Base-by-base conservation (phyloP, 1,139 yeast genomes). In the Diutina pseudorugosa region DNA sequence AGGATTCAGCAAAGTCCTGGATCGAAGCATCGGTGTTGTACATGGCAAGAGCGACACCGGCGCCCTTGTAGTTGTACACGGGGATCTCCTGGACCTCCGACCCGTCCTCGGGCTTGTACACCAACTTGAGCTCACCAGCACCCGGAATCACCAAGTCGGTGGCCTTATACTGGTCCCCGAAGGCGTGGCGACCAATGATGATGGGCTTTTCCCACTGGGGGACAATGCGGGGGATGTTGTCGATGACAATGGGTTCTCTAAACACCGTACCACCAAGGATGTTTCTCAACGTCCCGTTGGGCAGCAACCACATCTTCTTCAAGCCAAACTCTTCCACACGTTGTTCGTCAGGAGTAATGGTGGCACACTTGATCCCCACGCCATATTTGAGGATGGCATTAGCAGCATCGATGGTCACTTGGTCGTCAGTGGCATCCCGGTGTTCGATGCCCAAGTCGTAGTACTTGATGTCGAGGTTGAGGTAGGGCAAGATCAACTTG, bases 341-440 rank as follows among this genome's bases (percentile, higher is more conserved):
- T 47, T 86, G 91, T 73, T 91, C 98, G 67, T 91, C 98, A 8
- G 98, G 98, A n/a, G 98, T 91, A 68, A 91, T 91, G 54, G 98
- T 91, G 52, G 98, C 98, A 73, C 98, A 91, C 74, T 91, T 91
- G 63, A 91, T 85, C 56, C 95, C 98, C 51, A 91, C 98, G 54
- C 90, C 88, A 67, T 88, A 84, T 71, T 90, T 77, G 67, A 82
- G 76, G 62, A 88, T 90, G 53, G 98, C 98, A 57, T 85, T 75
- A 41, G 97, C 97, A 7, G 96, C 89, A 58, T 91, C 97, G 52
- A 77, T 67, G 30, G 98, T 91, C 62, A 91, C 89, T 71, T 86
- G 73, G 68, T 91, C 98, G 61, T 88, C 77, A 50, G 98, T 91
- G 59, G 80, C 69, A 69, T 91, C 97, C 68, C 98, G 82, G 69